Evolutionary conservation across 345 rosid genomes (phyloP).

Genomic region (Bruguiera gymnorhiza): DNA sequence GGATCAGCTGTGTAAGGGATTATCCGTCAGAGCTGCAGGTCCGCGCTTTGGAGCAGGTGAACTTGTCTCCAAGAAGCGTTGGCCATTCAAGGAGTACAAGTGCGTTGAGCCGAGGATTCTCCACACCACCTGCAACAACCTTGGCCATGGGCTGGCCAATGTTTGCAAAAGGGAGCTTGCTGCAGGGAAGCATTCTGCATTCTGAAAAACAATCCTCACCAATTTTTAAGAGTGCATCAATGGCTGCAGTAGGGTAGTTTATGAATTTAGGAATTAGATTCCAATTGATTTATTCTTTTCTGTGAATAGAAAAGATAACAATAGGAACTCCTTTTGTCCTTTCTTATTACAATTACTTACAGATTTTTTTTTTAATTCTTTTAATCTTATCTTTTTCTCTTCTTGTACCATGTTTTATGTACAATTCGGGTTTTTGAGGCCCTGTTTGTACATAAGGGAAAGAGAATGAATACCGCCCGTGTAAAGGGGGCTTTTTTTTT

Average conservation of each 20-base stretch:
- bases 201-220: background rate
- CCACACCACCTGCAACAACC: background rate
- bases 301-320: conserved; percentile 54
- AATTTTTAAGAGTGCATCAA: conserved; percentile 20
- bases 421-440: conserved; percentile 21
- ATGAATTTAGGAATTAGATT: conserved; percentile 3
- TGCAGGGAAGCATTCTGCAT: conserved; percentile 21
- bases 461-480: too few species aligned
- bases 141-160: background rate
- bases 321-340: conserved; percentile 43
- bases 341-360: conserved; percentile 4
- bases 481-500: too few species aligned
- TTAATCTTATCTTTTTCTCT: background rate
- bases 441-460: conserved; percentile 15
- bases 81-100: conserved; percentile 18
- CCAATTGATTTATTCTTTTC: conserved; percentile 47
- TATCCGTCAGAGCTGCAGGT: conserved; percentile 80
- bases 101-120: conserved; percentile 9
- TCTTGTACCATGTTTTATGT: conserved; percentile 5
- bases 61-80: conserved; percentile 66
- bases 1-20: conserved; percentile 89
- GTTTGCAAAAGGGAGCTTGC: conserved; percentile 3
- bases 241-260: conserved; percentile 14
- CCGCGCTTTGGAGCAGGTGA: conserved; percentile 77
- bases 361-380: conserved; percentile 3